Base-by-base conservation (phyloP, 1,284 basidiomycete genomes). In the Moniliophthora roreri region DNA sequence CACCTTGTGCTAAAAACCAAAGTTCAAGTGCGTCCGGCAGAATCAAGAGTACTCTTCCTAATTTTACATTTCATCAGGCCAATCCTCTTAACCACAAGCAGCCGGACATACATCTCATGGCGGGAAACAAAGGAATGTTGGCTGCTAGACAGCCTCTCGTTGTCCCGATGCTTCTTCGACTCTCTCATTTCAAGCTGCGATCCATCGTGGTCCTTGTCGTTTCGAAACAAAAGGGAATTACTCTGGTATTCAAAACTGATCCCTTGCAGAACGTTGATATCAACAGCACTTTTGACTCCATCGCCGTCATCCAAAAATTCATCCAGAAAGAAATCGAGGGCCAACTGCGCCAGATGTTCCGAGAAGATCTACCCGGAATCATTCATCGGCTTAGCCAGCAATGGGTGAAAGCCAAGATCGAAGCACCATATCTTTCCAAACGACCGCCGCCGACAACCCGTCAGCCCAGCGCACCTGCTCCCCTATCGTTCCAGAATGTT, bases 231-330 rank as follows among this genome's bases (percentile, higher is more conserved):
- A 98, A 98, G 66, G 97, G 97, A 47, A 98, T 99, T 68, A 99
- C 97, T 0, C 84, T 99, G 44, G 97, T 99, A 21, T 99, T 99
- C 86, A 99, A 99, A 75, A 99, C 98, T 52, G 97, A 99, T 71
- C 97, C 97, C 0, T 81, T 99, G 18, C 95, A 99, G 71, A 94
- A 95, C 63, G 94, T 99, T 51, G 92, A 98, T 66, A 98, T 99
- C 63, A 93, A 90, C 68, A 93, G 90, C 65, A 98, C 96, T 0
- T 99, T 99, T 66, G 97, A 99, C 72, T 95, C 92, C 15, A 96
- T 99, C 58, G 94, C 93, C 48, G 95, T 98, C 58, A 98, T 99
- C 52, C 93, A 98, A 65, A 95, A 93, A 53, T 98, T 95, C 70
- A 93, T 98, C 51, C 95, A 97, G 68, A 84, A 86, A 55, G 96